These are phyloP conservation scores for Tolypocladium inflatum DNA, from an alignment of 2,329 filamentous ascomycete genomes.

Conservation along the genomic window DNA sequence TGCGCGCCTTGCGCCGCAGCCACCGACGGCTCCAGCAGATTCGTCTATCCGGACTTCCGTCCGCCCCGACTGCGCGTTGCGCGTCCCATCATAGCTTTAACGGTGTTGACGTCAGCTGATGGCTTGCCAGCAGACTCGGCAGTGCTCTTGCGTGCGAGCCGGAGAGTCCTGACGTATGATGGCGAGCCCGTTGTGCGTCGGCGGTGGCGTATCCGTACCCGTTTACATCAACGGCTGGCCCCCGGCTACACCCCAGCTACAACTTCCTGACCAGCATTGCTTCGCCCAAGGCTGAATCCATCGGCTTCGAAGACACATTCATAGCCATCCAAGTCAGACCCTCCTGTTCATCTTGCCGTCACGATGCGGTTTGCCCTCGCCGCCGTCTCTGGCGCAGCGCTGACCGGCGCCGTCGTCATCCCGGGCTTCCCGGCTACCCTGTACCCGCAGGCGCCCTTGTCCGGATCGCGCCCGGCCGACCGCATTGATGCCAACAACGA, in stretches of 20 bases:
- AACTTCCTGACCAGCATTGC: not conserved
- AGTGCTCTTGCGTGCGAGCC: not conserved
- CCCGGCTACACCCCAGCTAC: no score
- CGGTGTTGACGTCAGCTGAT: not conserved
- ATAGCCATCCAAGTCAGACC: not conserved
- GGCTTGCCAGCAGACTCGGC: no score
- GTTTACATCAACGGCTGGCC: not conserved
- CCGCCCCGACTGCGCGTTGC: no score
- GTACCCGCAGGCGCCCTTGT: not conserved
- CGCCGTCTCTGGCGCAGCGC: not conserved
- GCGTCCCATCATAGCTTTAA: not conserved
- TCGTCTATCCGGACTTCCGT: no score
- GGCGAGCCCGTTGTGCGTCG: not conserved
- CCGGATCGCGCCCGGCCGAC: not conserved
- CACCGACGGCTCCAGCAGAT: no score
- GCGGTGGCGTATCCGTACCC: not conserved
- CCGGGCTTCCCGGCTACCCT: not conserved
- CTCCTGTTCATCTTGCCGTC: no score
- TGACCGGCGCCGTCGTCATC: not conserved
- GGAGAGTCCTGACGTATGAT: not conserved
- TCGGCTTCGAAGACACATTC: not conserved
- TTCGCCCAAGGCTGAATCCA: not conserved
- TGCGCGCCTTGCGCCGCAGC: not conserved
- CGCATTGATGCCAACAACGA: not conserved
- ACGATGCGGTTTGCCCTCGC: not conserved